Evolutionary conservation across 805 yeast genomes (phyloP).

Genomic region (Candida railenensis): DNA sequence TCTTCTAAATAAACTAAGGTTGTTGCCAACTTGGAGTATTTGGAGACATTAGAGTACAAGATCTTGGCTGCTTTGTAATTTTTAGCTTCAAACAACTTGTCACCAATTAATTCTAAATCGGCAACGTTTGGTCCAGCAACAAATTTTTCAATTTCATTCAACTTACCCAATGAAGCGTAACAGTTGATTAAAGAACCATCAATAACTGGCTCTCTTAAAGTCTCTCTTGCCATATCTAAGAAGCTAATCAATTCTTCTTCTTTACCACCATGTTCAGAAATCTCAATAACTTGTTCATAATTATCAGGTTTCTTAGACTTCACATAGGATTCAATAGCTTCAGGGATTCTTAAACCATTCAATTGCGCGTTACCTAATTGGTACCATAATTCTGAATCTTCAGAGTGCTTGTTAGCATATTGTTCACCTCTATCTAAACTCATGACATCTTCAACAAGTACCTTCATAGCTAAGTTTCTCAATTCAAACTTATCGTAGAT

Average conservation of each 20-base stretch:
- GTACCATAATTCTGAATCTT: constrained; percentile 86
- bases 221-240: constrained; percentile 87
- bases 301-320: constrained; percentile 90
- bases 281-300: constrained; percentile 88
- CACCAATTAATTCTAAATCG: constrained; percentile 89
- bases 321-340: constrained; percentile 88
- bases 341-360: constrained; percentile 88
- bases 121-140: constrained; percentile 90
- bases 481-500: constrained; percentile 83
- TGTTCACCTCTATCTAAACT: constrained; percentile 93
- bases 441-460: constrained; percentile 88
- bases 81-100: constrained; percentile 73
- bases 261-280: constrained; percentile 92
- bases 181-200: constrained; percentile 91
- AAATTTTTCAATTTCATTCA: constrained; percentile 80
- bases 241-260: constrained; percentile 88
- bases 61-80: constrained; percentile 93
- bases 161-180: constrained; percentile 74
- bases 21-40: constrained; percentile 95
- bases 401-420: constrained; percentile 80
- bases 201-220: constrained; percentile 85
- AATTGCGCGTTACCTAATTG: constrained; percentile 95
- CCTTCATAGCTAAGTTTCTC: constrained; percentile 78
- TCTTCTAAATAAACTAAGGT: constrained; percentile 90
- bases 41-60: constrained; percentile 80